These are phyloP conservation scores for Ligustrum vulgare DNA, from an alignment of 257 asterid genomes.

Conservation along the genomic window DNA sequence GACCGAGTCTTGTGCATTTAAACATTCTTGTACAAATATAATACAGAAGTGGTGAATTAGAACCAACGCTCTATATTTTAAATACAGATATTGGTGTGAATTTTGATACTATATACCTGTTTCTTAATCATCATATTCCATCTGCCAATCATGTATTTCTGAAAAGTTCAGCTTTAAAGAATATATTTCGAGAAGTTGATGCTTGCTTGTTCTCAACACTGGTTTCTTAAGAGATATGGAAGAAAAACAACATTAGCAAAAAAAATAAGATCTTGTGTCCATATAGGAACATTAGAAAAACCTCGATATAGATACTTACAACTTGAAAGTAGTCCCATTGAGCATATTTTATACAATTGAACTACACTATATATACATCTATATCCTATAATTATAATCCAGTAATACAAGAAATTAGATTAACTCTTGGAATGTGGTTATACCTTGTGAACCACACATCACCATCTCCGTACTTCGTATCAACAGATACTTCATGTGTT, in stretches of 20 bases:
- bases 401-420: neutral
- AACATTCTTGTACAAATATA: neutral
- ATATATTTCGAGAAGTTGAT: too few relatives aligned
- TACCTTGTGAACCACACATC: neutral
- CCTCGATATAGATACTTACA: neutral
- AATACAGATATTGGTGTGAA: neutral
- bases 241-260: neutral
- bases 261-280: neutral
- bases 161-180: neutral
- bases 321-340: neutral
- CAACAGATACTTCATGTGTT: neutral
- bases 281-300: neutral
- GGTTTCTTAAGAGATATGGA: neutral
- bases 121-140: neutral
- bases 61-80: neutral
- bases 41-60: neutral
- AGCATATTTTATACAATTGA: neutral
- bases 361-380: neutral
- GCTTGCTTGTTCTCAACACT: too few relatives aligned
- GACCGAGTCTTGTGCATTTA: neutral
- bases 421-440: neutral
- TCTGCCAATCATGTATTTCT: neutral
- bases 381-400: neutral
- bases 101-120: neutral
- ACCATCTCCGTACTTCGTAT: neutral